Percentiles rank a stretch among this genome's conserved stretches.
These are phyloP conservation scores for Coelastrella sp. DNA, from an alignment of 139 green algal species.

Conservation along the genomic window DNA sequence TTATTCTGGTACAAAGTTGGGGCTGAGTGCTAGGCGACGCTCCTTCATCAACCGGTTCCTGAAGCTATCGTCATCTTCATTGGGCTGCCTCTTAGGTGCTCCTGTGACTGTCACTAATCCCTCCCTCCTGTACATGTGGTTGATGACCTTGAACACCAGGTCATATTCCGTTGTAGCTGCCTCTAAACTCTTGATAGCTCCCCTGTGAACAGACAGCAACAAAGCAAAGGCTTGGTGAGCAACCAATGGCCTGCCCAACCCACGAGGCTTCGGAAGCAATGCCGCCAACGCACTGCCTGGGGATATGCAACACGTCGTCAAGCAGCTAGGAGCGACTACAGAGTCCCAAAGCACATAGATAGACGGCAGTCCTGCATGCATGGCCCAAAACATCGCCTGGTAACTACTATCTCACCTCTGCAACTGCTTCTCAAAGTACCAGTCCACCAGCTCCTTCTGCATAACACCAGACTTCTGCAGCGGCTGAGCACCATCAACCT, in stretches of 20 bases:
- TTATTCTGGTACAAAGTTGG: conserved; percentile 77
- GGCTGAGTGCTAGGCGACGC: conserved; percentile 84
- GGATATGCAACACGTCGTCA: background rate
- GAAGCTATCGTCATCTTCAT: conserved; percentile 73
- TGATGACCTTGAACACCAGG: conserved; percentile 78
- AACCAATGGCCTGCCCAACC: no score
- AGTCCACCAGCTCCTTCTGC: conserved; percentile 87
- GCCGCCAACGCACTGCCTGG: no score
- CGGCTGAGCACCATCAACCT: conserved; percentile 34
- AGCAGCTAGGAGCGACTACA: background rate
- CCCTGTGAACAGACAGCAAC: conserved; percentile 36
- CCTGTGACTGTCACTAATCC: conserved; percentile 77
- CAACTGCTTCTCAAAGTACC: conserved; percentile 87
- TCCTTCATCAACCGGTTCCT: conserved; percentile 67
- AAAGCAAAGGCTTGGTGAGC: background rate
- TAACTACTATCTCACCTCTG: conserved; percentile 48
- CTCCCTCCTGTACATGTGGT: conserved; percentile 80
- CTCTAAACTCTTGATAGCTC: conserved; percentile 53
- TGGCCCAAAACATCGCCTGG: no score
- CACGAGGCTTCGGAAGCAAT: no score
- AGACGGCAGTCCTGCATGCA: no score
- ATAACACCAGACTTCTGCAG: conserved; percentile 55
- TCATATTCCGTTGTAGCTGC: conserved; percentile 59
- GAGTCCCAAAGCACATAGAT: background rate
- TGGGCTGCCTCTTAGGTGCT: conserved; percentile 61